Conservation (phyloP, 2,329 filamentous ascomycete genomes). For the Teratosphaeria gauchensis region DNA sequence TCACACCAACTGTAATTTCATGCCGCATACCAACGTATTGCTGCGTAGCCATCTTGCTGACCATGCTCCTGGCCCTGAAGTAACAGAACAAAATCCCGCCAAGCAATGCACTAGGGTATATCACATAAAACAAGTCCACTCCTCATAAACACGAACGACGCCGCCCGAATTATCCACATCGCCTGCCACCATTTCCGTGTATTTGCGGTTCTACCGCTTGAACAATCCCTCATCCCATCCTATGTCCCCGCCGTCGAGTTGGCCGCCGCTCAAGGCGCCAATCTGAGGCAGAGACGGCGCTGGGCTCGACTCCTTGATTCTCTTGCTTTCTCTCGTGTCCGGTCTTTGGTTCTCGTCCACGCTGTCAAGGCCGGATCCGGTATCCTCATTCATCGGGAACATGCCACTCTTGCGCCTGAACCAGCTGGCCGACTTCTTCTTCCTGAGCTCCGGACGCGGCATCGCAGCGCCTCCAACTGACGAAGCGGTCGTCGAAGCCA, state of each 20-base stretch:
- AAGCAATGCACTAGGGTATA: neutral
- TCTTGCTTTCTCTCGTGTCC: slow-evolving; percentile 16
- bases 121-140: neutral
- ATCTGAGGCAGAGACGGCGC: slow-evolving; percentile 22
- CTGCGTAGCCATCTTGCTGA: neutral
- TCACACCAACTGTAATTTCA: neutral
- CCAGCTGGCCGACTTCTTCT: slow-evolving; percentile 24
- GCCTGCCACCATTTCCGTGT: slow-evolving; percentile 1
- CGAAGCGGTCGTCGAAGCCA: slow-evolving; percentile 13
- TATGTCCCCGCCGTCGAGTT: slow-evolving; percentile 17
- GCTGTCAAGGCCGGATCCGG: slow-evolving; percentile 11
- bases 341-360: slow-evolving; percentile 15
- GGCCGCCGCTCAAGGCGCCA: slow-evolving; percentile 14
- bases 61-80: neutral
- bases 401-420: slow-evolving; percentile 27
- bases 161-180: neutral
- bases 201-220: slow-evolving; percentile 7
- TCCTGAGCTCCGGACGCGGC: slow-evolving; percentile 11
- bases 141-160: neutral
- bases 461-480: slow-evolving; percentile 5
- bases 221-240: slow-evolving; percentile 24
- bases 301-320: slow-evolving; percentile 11
- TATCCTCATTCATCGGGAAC: slow-evolving; percentile 18
- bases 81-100: neutral
- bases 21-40: neutral